These are phyloP conservation scores for Chrysoporthe deuterocubensis DNA, from an alignment of 2,329 filamentous ascomycete species.

Conservation along the genomic window DNA sequence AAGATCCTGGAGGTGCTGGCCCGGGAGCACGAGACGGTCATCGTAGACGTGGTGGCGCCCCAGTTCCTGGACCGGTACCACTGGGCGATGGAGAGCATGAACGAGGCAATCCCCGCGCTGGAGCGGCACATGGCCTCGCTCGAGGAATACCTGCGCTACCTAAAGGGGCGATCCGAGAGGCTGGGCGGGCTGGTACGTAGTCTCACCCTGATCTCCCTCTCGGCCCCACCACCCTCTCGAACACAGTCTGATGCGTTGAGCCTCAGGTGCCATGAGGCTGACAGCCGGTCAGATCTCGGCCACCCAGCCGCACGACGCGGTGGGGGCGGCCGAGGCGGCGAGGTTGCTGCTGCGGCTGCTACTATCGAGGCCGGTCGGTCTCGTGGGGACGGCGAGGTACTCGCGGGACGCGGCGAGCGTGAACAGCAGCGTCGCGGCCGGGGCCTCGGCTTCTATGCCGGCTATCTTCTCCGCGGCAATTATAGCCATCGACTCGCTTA, in stretches of 20 bases:
- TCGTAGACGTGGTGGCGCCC: slow-evolving; percentile 16
- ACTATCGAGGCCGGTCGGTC: background rate
- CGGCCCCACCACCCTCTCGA: slow-evolving; percentile 14
- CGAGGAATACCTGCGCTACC: slow-evolving; percentile 33
- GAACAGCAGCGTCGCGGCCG: slow-evolving; percentile 33
- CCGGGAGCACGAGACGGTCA: slow-evolving; percentile 21
- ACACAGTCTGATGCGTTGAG: slow-evolving; percentile 16
- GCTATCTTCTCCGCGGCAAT: slow-evolving; percentile 36
- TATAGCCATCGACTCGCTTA: slow-evolving; percentile 33
- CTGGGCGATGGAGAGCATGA: slow-evolving; percentile 29
- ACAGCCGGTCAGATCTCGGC: slow-evolving; percentile 32
- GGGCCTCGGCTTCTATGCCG: slow-evolving; percentile 36
- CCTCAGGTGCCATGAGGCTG: slow-evolving; percentile 27
- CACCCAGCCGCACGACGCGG: slow-evolving; percentile 29
- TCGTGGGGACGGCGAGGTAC: background rate
- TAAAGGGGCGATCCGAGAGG: slow-evolving; percentile 35
- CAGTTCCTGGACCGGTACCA: slow-evolving; percentile 24
- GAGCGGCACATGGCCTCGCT: slow-evolving; percentile 32
- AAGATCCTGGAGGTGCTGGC: slow-evolving; percentile 31
- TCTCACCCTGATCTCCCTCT: slow-evolving; percentile 16
- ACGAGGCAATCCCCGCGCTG: slow-evolving; percentile 33
- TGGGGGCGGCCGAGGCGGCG: slow-evolving; percentile 30
- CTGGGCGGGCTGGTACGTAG: slow-evolving; percentile 34
- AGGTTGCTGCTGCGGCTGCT: slow-evolving; percentile 10
- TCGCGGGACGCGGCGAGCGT: slow-evolving; percentile 21